These are phyloP conservation scores for Cytospora leucostoma DNA, from an alignment of 2,329 filamentous ascomycete species.

Conservation along the genomic window DNA sequence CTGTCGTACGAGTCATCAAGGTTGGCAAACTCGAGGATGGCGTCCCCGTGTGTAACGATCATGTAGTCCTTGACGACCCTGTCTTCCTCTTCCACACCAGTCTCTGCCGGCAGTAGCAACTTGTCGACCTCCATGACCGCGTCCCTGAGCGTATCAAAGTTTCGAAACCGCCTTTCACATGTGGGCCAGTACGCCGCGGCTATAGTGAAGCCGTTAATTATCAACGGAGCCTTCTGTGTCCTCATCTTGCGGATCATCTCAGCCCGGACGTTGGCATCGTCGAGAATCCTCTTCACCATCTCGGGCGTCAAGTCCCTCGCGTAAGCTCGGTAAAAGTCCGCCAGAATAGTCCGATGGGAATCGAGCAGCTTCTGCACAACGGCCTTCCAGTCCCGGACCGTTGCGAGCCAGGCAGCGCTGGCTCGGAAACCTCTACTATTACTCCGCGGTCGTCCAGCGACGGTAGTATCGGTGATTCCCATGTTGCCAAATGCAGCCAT, in stretches of 20 bases:
- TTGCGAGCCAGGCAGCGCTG: conserved; percentile 36
- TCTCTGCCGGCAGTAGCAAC: conserved; percentile 45
- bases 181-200: conserved; percentile 39
- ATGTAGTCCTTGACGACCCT: conserved; percentile 44
- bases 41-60: conserved; percentile 50
- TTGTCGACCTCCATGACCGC: conserved; percentile 44
- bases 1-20: conserved; percentile 36
- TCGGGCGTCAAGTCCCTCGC: conserved; percentile 46
- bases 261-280: conserved; percentile 44
- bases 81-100: conserved; percentile 41
- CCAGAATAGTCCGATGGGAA: conserved; percentile 44
- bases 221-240: not conserved
- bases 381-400: conserved; percentile 48
- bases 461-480: conserved; percentile 5
- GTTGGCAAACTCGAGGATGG: conserved; percentile 55
- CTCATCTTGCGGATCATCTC: conserved; percentile 38
- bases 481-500: conserved; percentile 1
- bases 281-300: conserved; percentile 47
- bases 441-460: not conserved
- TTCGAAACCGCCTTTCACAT: conserved; percentile 50
- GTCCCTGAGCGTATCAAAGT: conserved; percentile 47
- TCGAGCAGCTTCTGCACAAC: conserved; percentile 46
- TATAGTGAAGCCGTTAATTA: conserved; percentile 24
- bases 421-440: not conserved
- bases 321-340: conserved; percentile 48